Evolutionary conservation across 2,329 filamentous ascomycete genomes (phyloP).

Genomic region (Fusarium sp.): DNA sequence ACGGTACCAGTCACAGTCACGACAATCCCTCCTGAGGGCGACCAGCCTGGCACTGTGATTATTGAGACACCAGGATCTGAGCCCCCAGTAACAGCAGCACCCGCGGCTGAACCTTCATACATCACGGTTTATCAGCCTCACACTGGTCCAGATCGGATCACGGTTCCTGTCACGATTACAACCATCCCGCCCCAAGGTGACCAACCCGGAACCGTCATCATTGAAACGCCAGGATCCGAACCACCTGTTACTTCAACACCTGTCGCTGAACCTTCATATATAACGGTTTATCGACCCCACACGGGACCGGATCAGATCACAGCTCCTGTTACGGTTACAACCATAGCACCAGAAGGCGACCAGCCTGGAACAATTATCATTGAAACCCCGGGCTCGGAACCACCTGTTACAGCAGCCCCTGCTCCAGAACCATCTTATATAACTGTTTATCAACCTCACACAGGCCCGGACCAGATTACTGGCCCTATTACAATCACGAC

Average conservation of each 20-base stretch:
- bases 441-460: conserved; percentile 4
- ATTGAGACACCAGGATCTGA: conserved; percentile 16
- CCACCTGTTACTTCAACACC: conserved; percentile 18
- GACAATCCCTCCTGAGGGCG: conserved; percentile 12
- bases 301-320: conserved; percentile 25
- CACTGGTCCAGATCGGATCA: conserved; percentile 1
- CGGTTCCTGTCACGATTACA: conserved; percentile 3
- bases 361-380: conserved; percentile 34
- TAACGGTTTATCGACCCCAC: conserved; percentile 31
- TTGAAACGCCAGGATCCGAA: conserved; percentile 17
- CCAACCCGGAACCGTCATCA: conserved; percentile 25
- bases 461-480: conserved; percentile 2
- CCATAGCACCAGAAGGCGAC: conserved; percentile 6
- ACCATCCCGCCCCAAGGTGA: conserved; percentile 15
- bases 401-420: neutral
- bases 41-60: conserved; percentile 27
- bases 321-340: conserved; percentile 25
- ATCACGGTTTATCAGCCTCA: conserved; percentile 12
- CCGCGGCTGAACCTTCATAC: conserved; percentile 3
- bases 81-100: conserved; percentile 2
- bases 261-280: conserved; percentile 5
- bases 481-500: conserved; percentile 6
- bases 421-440: conserved; percentile 7
- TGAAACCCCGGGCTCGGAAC: conserved; percentile 19
- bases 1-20: conserved; percentile 18